These are phyloP conservation scores for Sclerotinia minor DNA, from an alignment of 2,329 filamentous ascomycete genomes.

Conservation along the genomic window DNA sequence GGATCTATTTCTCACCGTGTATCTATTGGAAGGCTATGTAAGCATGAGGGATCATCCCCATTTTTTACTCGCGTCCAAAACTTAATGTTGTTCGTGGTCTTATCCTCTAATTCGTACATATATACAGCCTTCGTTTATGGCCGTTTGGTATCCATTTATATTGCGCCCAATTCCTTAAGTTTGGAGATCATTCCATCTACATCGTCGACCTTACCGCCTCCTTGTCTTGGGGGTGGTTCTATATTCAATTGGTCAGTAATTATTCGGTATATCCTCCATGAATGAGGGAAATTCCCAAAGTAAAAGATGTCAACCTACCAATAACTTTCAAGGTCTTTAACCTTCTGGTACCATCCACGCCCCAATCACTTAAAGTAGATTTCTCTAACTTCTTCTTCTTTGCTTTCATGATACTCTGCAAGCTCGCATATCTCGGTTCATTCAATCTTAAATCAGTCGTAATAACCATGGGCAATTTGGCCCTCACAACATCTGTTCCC, in stretches of 20 bases:
- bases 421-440: conserved; percentile 87
- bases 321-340: conserved; percentile 89
- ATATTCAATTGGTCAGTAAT: conserved; percentile 30
- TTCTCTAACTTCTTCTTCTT: conserved; percentile 99
- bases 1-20: neutral
- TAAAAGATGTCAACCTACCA: conserved; percentile 53
- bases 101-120: conserved; percentile 20
- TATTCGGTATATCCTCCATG: neutral
- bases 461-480: conserved; percentile 87
- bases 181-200: conserved; percentile 92
- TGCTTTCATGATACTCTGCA: conserved; percentile 99
- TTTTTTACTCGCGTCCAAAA: neutral
- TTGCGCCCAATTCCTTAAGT: conserved; percentile 91
- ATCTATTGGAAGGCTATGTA: neutral
- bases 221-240: conserved; percentile 86
- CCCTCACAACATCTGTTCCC: conserved; percentile 83
- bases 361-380: conserved; percentile 81
- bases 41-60: neutral
- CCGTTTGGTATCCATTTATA: conserved; percentile 30
- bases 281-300: neutral
- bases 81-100: neutral
- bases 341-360: conserved; percentile 70
- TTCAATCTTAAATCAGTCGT: conserved; percentile 95
- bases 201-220: conserved; percentile 95
- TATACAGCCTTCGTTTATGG: conserved; percentile 19